These are phyloP conservation scores for Leishmania major DNA, from an alignment of 208 protist genomes.

Conservation along the genomic window DNA sequence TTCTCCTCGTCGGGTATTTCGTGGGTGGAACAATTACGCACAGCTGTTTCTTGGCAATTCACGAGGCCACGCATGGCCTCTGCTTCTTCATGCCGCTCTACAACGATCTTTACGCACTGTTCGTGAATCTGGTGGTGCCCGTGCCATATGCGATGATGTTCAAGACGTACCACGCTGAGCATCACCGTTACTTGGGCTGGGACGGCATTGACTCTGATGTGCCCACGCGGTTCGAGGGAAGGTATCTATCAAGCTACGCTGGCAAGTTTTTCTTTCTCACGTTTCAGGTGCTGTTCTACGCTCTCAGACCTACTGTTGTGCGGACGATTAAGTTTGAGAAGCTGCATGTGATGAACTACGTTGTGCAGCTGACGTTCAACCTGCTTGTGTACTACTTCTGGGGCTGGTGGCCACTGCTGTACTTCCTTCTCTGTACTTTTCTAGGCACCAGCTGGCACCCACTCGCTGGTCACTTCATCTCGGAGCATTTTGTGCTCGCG, in stretches of 20 bases:
- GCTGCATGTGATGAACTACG: slow-evolving; percentile 61
- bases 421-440: slow-evolving; percentile 77
- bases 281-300: slow-evolving; percentile 92
- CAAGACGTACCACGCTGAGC: slow-evolving; percentile 92
- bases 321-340: slow-evolving; percentile 60
- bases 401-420: slow-evolving; percentile 71
- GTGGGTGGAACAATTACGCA: slow-evolving; percentile 88
- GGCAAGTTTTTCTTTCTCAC: slow-evolving; percentile 87
- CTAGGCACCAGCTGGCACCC: slow-evolving; percentile 91
- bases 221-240: slow-evolving; percentile 76
- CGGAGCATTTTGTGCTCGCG: slow-evolving; percentile 93
- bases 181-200: slow-evolving; percentile 93
- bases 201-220: slow-evolving; percentile 90
- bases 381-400: slow-evolving; percentile 49
- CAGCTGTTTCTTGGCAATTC: slow-evolving; percentile 86
- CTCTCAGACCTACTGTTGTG: slow-evolving; percentile 80
- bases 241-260: slow-evolving; percentile 60
- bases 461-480: slow-evolving; percentile 90
- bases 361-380: slow-evolving; percentile 48
- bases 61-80: slow-evolving; percentile 93
- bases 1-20: slow-evolving; percentile 73
- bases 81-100: slow-evolving; percentile 68
- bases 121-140: slow-evolving; percentile 88
- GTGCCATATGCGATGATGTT: slow-evolving; percentile 93
- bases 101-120: slow-evolving; percentile 86